Evolutionary conservation across 306 rosid genomes (phyloP).

Genomic region (Trichosanthes cucumerina): DNA sequence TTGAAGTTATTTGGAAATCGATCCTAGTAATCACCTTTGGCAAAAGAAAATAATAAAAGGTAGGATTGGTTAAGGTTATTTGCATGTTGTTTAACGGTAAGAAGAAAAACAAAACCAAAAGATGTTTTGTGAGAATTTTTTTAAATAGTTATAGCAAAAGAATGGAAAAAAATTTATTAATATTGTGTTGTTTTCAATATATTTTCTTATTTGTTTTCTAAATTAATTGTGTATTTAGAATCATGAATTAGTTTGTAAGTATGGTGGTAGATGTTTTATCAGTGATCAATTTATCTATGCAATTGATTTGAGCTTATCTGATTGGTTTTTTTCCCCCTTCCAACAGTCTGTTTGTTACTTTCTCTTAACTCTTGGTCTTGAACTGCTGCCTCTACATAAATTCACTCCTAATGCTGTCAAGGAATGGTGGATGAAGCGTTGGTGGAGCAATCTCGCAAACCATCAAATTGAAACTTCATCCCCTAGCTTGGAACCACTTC

Average conservation of each 20-base stretch:
- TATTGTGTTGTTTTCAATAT: no score
- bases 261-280: neutral
- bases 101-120: no score
- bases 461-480: conserved; percentile 27
- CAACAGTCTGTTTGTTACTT: conserved; percentile 66
- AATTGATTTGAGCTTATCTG: neutral
- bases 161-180: no score
- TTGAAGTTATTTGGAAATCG: neutral
- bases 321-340: neutral
- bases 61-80: no score
- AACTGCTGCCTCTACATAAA: conserved; percentile 54
- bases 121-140: no score
- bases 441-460: conserved; percentile 13
- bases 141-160: no score
- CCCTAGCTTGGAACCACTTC: conserved; percentile 50
- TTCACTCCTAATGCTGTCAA: conserved; percentile 33
- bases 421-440: conserved; percentile 36
- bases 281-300: neutral
- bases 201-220: no score
- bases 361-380: conserved; percentile 67
- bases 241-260: no score
- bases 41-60: no score
- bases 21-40: no score
- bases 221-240: no score
- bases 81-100: no score